Percentiles rank a stretch among this genome's conserved stretches.
phyloP scores from a whole-genome alignment of 805 yeast species.

The Candida incommunis region DNA sequence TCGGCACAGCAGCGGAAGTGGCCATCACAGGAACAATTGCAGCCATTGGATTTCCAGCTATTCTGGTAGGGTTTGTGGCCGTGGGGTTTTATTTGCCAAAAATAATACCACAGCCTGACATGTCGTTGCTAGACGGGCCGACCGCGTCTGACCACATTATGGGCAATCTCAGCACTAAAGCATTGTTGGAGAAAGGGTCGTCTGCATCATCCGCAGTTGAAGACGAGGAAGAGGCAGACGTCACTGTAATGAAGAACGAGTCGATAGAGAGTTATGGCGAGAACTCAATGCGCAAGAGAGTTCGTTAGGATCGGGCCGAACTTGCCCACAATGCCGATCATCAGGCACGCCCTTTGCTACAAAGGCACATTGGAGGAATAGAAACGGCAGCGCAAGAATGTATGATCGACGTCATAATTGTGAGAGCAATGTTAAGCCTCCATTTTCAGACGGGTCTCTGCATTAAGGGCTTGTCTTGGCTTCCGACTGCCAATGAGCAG shows the following conservation, averaged over 20 bases:
- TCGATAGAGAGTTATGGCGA: no score
- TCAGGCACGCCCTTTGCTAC: no score
- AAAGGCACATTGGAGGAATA: no score
- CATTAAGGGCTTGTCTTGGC: no score
- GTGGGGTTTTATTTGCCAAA: conserved; percentile 48
- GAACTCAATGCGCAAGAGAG: no score
- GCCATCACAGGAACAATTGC: conserved; percentile 77
- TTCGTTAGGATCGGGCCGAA: no score
- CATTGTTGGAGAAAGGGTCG: not conserved
- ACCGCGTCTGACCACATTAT: conserved; percentile 27
- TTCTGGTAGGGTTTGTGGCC: conserved; percentile 51
- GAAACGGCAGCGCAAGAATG: no score
- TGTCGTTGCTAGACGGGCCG: conserved; percentile 48
- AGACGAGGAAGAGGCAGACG: not conserved
- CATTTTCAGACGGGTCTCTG: no score
- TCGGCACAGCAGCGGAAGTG: conserved; percentile 69
- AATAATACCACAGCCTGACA: conserved; percentile 46
- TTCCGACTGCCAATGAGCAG: no score
- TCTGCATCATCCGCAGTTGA: not conserved
- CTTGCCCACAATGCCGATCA: no score
- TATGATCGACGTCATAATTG: no score
- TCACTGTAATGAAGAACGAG: not conserved
- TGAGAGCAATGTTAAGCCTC: no score
- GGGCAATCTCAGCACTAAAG: conserved; percentile 14
- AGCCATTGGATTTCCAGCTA: conserved; percentile 90